Evolutionary conservation across 768 basidiomycete genomes (phyloP), one percentile per base, ranked within the genome.

Genomic region (Pulveroboletus sp.): DNA sequence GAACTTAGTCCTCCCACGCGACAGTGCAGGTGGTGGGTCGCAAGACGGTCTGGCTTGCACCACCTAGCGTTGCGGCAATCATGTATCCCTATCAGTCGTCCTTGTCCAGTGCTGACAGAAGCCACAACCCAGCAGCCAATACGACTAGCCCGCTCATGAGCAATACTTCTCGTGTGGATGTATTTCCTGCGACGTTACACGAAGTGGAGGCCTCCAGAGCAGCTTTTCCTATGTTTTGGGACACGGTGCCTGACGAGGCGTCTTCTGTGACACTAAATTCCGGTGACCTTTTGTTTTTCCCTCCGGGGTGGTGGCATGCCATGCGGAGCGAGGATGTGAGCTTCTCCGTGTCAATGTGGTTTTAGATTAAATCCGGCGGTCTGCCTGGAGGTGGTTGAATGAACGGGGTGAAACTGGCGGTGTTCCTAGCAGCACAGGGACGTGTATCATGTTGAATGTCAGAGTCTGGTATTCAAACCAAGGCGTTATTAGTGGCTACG

Each of bases 301-400:
- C 95, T 17, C 86, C 89, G 5, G 84, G 89, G 27, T 95, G 92
- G 92, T 95, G 92, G 92, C 92, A 95, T 67, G 86, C 85, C 15
- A 89, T 92, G 87, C 80, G 83, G 55, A 85, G 83, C 66, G 89
- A 90, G 69, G 78, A 79, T 21, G 81, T 75, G 35, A 92, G 90
- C 70, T 85, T 90, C 64, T 93, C 91, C 38, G 77, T 93, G 40
- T 94, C 93, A 30, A 86, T 92, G 78, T 93, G 91, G 90, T 94
- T 91, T 67, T 94, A 70, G 68, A 63, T 69, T 62, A 58, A 57
- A 53, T 49, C 54, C 54, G 49, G 55, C 55, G 51, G 44, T 60
- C 49, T 59, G 49, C 56, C 61, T 57, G 63, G 52, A 26, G 60
- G 62, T 56, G 26, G 32, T 35, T 31, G 35, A 33, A 44, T 33